These are phyloP conservation scores for Tricholoma saponaceum DNA, from an alignment of 768 basidiomycete species.

Conservation along the genomic window DNA sequence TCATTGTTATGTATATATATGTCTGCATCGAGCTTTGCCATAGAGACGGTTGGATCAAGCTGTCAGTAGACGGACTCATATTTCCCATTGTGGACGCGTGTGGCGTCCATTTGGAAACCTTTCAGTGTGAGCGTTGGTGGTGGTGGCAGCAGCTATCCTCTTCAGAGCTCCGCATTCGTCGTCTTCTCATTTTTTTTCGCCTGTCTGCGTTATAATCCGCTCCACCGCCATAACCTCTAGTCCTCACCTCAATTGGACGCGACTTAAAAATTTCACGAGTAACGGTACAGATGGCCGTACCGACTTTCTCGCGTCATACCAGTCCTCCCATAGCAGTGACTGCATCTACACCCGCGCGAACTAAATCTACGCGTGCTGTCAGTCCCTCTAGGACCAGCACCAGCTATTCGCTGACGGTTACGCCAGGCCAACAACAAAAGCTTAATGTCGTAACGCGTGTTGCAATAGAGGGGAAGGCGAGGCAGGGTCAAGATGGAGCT, in stretches of 20 bases:
- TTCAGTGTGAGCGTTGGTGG: not conserved
- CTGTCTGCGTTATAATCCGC: not conserved
- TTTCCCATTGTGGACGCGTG: conserved; percentile 26
- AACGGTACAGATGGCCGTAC: conserved; percentile 7
- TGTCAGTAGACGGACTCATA: conserved; percentile 10
- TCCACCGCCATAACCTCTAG: too few relatives aligned
- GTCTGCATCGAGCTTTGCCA: conserved; percentile 3
- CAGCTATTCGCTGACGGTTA: conserved; percentile 44
- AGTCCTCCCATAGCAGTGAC: conserved; percentile 9
- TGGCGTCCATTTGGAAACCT: conserved; percentile 7
- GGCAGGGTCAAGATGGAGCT: conserved; percentile 60
- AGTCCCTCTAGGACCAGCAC: conserved; percentile 22
- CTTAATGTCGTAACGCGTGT: conserved; percentile 71
- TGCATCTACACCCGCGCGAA: conserved; percentile 8
- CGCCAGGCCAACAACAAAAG: conserved; percentile 40
- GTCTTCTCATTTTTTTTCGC: not conserved
- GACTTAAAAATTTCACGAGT: not conserved
- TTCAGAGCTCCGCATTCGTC: conserved; percentile 8
- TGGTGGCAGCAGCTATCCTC: not conserved
- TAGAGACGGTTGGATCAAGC: conserved; percentile 5
- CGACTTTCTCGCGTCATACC: conserved; percentile 7
- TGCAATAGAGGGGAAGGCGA: conserved; percentile 70
- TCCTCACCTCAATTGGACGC: not conserved
- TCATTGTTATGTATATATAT: not conserved
- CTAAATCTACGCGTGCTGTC: conserved; percentile 15